Percentiles rank a stretch among this genome's conserved stretches.
Conservation (phyloP, 2,329 filamentous ascomycete species). For the Pseudogymnoascus sp. region DNA sequence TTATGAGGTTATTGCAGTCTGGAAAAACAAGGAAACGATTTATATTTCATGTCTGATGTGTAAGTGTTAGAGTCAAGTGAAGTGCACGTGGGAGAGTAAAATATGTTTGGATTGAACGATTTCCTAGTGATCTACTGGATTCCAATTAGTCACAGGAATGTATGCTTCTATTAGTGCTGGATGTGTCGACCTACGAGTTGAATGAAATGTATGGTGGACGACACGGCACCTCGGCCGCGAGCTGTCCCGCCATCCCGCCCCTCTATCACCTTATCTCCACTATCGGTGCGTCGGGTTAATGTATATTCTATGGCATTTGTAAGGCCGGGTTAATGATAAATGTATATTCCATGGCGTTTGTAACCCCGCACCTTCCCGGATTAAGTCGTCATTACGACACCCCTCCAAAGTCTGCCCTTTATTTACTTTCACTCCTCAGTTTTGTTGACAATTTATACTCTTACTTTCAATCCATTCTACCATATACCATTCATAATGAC, state of each 20-base stretch:
- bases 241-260: not conserved
- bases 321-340: not conserved
- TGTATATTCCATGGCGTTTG: not conserved
- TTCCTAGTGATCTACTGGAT: not conserved
- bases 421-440: not conserved
- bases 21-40: not conserved
- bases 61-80: not conserved
- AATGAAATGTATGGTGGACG: not conserved
- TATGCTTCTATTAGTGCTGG: not conserved
- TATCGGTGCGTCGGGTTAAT: not conserved
- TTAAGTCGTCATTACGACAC: not conserved
- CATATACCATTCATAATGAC: conserved; percentile 8
- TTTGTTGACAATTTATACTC: not conserved
- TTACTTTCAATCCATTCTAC: not conserved
- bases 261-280: not conserved
- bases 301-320: not conserved
- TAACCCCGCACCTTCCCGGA: not conserved
- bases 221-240: not conserved
- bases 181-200: not conserved
- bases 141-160: not conserved
- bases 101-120: too few relatives aligned
- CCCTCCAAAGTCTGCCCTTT: not conserved
- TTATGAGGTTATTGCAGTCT: not conserved
- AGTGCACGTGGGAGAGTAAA: not conserved
- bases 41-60: not conserved